phyloP scores from a whole-genome alignment of 169 alveolate genomes.

The Plasmodium ovale region DNA sequence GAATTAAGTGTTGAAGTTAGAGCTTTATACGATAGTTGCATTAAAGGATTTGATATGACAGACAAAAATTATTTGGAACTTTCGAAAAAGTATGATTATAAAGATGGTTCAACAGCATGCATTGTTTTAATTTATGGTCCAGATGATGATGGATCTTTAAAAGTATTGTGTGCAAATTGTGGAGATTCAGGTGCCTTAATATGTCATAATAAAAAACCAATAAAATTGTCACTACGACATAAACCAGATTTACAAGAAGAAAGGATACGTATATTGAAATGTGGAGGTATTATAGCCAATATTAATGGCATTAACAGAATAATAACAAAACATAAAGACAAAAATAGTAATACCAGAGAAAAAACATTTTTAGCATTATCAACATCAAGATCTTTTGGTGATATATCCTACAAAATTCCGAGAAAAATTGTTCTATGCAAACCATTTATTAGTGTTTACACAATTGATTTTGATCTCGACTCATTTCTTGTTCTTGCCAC shows the following conservation, averaged over 20 bases:
- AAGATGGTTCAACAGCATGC: constrained; percentile 80
- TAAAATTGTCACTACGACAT: constrained; percentile 79
- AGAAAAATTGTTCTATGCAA: constrained; percentile 79
- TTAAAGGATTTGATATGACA: constrained; percentile 86
- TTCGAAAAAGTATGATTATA: constrained; percentile 72
- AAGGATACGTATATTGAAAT: constrained; percentile 76
- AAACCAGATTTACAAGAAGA: constrained; percentile 84
- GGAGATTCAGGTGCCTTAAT: constrained; percentile 86
- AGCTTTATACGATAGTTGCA: constrained; percentile 76
- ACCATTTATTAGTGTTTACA: constrained; percentile 81
- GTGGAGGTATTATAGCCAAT: constrained; percentile 83
- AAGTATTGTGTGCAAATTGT: constrained; percentile 81
- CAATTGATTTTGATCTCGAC: constrained; percentile 82
- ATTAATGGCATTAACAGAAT: constrained; percentile 82
- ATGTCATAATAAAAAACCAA: constrained; percentile 79
- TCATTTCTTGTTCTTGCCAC: constrained; percentile 80
- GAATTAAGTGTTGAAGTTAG: constrained; percentile 71
- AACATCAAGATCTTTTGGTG: constrained; percentile 85
- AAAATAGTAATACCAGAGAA: constrained; percentile 15
- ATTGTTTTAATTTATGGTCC: constrained; percentile 83
- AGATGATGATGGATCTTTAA: constrained; percentile 80
- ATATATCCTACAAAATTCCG: constrained; percentile 78
- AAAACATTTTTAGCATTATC: constrained; percentile 77
- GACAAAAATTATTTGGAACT: constrained; percentile 84
- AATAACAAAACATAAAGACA: constrained; percentile 49